Conservation (phyloP, 331 rosid genomes). For the Quercus tomentella region DNA sequence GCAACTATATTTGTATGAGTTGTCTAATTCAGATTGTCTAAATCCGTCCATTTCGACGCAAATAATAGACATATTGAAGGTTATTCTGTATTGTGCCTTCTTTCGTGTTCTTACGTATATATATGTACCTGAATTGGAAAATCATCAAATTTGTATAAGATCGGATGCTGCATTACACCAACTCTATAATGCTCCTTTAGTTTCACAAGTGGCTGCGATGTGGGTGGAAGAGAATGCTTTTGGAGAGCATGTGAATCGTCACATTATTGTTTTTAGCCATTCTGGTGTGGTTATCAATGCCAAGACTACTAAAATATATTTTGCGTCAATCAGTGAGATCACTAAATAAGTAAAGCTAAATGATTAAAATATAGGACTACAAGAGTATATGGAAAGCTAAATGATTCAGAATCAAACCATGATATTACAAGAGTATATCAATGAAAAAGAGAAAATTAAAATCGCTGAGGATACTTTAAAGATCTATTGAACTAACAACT, state of each 20-base stretch:
- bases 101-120: background rate
- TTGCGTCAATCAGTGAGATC: too few relatives aligned
- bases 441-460: too few relatives aligned
- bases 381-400: too few relatives aligned
- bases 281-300: too few relatives aligned
- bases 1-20: background rate
- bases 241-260: background rate
- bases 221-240: background rate
- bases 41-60: background rate
- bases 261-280: background rate
- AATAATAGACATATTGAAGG: background rate
- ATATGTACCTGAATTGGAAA: background rate
- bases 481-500: too few relatives aligned
- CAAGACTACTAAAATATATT: too few relatives aligned
- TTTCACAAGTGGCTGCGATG: background rate
- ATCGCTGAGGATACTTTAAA: too few relatives aligned
- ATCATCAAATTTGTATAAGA: background rate
- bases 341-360: too few relatives aligned
- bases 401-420: too few relatives aligned
- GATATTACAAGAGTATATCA: too few relatives aligned
- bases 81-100: background rate
- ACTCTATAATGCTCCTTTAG: background rate
- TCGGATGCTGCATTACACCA: background rate
- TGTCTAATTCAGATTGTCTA: background rate
- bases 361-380: too few relatives aligned